Base-by-base conservation (phyloP, 495 filamentous ascomycete species). In the Penicillium argentinense region DNA sequence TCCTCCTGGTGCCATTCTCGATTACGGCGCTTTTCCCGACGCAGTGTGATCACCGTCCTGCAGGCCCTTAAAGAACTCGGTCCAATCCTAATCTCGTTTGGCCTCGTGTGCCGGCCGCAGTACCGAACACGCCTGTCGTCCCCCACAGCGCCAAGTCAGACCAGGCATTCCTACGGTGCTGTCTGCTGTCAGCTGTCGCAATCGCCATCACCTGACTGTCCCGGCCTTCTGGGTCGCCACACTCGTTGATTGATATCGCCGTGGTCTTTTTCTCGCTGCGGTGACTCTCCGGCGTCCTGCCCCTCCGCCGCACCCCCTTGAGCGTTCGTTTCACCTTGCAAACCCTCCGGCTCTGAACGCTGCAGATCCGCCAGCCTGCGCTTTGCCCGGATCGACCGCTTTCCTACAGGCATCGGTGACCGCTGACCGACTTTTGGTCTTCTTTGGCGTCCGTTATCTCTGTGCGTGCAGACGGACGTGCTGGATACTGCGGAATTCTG, bases 401-500 rank as follows among this genome's bases (percentile, higher is more conserved):
- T 56, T 47, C 53, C 53, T 51, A 57, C 56, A 50, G 51, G 28
- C 39, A 53, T 36, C 9, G 17, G n/a, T 12, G 33, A 8, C 17
- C 17, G 33, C 54, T 68, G 68, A 70, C 68, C 68, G 66, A 72
- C 68, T 66, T 72, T 72, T 72, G 65, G 51, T 42, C 51, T 55
- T 60, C 22, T 39, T 22, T 27, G 38, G 27, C 4, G 26, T 7
- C 25, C 9, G 25, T 36, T 19, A 3, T 21, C 17, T 19, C 8
- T 36, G 16, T 36, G 14, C 33, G 33, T 36, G 33, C 33, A 36
- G 33, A 21, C 33, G 9, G 17, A 36, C 29, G 57, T 66, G 47
- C 28, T 45, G 56, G 65, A 67, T 67, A 72, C 69, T 52, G 53
- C 59, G 54, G 21, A 61, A 63, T 65, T 64, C 49, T 54, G 51